phyloP scores from a whole-genome alignment of 2,329 filamentous ascomycete species.

The Xylariaceae sp. region DNA sequence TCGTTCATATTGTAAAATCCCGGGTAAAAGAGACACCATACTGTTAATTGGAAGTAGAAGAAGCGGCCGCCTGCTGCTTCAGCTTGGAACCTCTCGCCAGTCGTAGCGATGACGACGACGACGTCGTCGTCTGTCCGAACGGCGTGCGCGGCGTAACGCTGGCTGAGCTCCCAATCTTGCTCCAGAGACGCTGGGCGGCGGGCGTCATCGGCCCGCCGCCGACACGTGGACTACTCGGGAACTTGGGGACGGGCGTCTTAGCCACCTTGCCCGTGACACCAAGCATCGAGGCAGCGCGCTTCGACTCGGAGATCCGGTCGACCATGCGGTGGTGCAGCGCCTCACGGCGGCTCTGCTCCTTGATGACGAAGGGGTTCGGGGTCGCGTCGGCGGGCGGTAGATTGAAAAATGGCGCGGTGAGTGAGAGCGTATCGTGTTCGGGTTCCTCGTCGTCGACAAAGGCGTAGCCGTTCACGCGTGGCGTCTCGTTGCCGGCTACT shows the following conservation, averaged over 20 bases:
- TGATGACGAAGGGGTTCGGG: conserved; percentile 74
- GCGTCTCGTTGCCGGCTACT: conserved; percentile 67
- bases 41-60: no score
- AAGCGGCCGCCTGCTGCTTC: conserved; percentile 24
- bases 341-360: conserved; percentile 70
- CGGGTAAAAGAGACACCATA: no score
- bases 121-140: conserved; percentile 37
- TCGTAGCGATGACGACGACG: conserved; percentile 15
- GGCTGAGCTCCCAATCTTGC: conserved; percentile 47
- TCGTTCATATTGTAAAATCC: no score
- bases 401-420: conserved; percentile 42
- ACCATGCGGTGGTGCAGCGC: conserved; percentile 81
- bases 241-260: conserved; percentile 60
- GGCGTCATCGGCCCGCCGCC: conserved; percentile 56
- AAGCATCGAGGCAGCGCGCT: conserved; percentile 55
- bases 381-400: conserved; percentile 56
- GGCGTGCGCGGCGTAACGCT: conserved; percentile 34
- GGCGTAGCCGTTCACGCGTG: conserved; percentile 84
- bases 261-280: conserved; percentile 56
- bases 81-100: conserved; percentile 32
- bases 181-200: conserved; percentile 64
- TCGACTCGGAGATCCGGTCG: conserved; percentile 69
- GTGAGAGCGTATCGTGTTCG: conserved; percentile 37
- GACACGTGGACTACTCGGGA: conserved; percentile 58
- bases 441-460: conserved; percentile 82